phyloP scores from a whole-genome alignment of 1,139 yeast species.

The Suhomyces panamericanus region DNA sequence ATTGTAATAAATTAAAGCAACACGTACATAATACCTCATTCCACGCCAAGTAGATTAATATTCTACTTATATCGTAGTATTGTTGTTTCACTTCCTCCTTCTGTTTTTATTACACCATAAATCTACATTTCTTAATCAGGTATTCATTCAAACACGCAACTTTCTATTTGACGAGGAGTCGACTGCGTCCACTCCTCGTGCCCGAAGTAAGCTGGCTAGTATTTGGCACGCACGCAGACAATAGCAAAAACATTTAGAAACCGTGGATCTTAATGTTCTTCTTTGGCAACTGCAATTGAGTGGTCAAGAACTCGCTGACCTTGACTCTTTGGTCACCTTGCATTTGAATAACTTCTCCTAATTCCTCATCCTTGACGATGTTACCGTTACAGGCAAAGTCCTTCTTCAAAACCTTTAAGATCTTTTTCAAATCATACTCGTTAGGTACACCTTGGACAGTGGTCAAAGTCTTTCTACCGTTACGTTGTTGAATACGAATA shows the following conservation, averaged over 20 bases:
- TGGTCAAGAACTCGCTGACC: slow-evolving; percentile 88
- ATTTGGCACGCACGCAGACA: not conserved
- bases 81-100: not conserved
- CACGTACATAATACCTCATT: too few relatives aligned
- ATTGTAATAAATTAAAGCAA: too few relatives aligned
- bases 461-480: slow-evolving; percentile 98
- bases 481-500: slow-evolving; percentile 99
- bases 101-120: not conserved
- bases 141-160: slow-evolving; percentile 3
- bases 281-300: slow-evolving; percentile 87
- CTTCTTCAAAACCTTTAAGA: slow-evolving; percentile 90
- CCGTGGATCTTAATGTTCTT: slow-evolving; percentile 98
- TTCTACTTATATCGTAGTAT: too few relatives aligned
- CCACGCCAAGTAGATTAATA: too few relatives aligned
- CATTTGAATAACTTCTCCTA: slow-evolving; percentile 95
- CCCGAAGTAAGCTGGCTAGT: slow-evolving; percentile 1
- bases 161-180: not conserved
- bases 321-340: slow-evolving; percentile 99
- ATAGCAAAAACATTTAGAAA: slow-evolving; percentile 52
- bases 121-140: not conserved
- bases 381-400: slow-evolving; percentile 99
- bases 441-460: slow-evolving; percentile 97
- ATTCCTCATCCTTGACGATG: slow-evolving; percentile 92
- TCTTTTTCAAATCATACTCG: slow-evolving; percentile 93
- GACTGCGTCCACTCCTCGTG: not conserved